A percentile compares a stretch with the other conserved stretches of the same genome.
These are phyloP conservation scores for Aspergillus cristatus DNA, from an alignment of 495 filamentous ascomycete species.

Conservation along the genomic window DNA sequence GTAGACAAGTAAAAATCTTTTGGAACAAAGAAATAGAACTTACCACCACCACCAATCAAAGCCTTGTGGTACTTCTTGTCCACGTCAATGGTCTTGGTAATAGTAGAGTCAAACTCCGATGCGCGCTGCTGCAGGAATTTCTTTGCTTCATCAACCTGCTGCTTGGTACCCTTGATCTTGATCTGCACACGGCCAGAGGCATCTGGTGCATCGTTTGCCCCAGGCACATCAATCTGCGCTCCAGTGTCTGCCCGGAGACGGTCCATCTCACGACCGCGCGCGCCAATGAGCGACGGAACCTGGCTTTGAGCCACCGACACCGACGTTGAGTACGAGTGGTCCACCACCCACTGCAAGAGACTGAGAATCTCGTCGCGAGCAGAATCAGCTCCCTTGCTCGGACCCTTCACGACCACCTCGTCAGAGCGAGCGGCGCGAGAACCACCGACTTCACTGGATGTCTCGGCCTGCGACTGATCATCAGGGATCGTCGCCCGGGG, in stretches of 20 bases:
- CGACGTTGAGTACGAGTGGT: conserved; percentile 67
- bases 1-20: background rate
- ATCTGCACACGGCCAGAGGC: conserved; percentile 65
- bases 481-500: conserved; percentile 61
- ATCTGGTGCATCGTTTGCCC: conserved; percentile 50
- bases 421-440: conserved; percentile 58
- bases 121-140: conserved; percentile 76
- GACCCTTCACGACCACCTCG: conserved; percentile 85
- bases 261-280: conserved; percentile 83
- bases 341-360: conserved; percentile 75
- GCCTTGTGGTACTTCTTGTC: conserved; percentile 86
- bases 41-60: conserved; percentile 84
- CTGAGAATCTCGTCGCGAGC: conserved; percentile 84
- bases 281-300: conserved; percentile 80
- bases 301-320: conserved; percentile 83
- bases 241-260: conserved; percentile 72
- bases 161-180: conserved; percentile 79
- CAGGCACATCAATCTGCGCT: conserved; percentile 83
- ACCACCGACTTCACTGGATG: conserved; percentile 57
- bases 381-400: conserved; percentile 81
- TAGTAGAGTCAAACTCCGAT: conserved; percentile 74
- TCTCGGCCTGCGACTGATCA: conserved; percentile 60
- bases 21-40: conserved; percentile 21
- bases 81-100: conserved; percentile 73
- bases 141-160: conserved; percentile 83